Evolutionary conservation across 164 flowering plant species (phyloP).

Genomic region (Magnolia officinalis): DNA sequence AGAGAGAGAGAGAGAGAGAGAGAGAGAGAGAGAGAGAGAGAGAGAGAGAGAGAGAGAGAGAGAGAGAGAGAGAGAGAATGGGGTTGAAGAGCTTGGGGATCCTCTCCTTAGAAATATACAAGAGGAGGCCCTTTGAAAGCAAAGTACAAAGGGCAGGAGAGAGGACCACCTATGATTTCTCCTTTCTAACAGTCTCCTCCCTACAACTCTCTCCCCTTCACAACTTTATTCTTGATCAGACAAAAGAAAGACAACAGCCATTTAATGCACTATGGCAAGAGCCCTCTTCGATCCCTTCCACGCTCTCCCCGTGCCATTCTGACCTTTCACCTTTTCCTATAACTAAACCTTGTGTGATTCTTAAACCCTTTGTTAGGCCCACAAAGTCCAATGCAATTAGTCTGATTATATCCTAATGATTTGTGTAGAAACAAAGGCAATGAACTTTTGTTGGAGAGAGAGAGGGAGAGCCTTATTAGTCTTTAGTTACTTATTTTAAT

Average conservation of each 20-base stretch:
- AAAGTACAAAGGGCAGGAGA: background rate
- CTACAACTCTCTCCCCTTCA: background rate
- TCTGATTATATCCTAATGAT: too few relatives aligned
- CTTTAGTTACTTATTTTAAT: too few relatives aligned
- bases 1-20: slow-evolving; percentile 5
- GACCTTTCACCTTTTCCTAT: background rate
- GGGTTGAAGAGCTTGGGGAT: background rate
- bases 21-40: slow-evolving; percentile 2
- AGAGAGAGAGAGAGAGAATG: slow-evolving; percentile 2
- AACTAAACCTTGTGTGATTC: background rate
- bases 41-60: slow-evolving; percentile 4
- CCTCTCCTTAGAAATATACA: background rate
- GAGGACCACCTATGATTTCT: background rate
- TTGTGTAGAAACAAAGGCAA: too few relatives aligned
- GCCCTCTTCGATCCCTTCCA: background rate
- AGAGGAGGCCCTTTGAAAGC: background rate
- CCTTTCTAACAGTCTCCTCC: background rate
- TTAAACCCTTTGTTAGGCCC: background rate
- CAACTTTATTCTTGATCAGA: slow-evolving; percentile 9
- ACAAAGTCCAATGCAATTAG: background rate
- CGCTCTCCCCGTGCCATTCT: background rate
- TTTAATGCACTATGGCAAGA: background rate
- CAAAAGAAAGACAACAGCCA: background rate
- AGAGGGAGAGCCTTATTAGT: too few relatives aligned
- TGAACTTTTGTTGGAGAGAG: too few relatives aligned